Percentiles rank a stretch among this genome's conserved stretches.
Evolutionary conservation across 495 filamentous ascomycete genomes (phyloP).

Genomic region (Acidiella bohemica): DNA sequence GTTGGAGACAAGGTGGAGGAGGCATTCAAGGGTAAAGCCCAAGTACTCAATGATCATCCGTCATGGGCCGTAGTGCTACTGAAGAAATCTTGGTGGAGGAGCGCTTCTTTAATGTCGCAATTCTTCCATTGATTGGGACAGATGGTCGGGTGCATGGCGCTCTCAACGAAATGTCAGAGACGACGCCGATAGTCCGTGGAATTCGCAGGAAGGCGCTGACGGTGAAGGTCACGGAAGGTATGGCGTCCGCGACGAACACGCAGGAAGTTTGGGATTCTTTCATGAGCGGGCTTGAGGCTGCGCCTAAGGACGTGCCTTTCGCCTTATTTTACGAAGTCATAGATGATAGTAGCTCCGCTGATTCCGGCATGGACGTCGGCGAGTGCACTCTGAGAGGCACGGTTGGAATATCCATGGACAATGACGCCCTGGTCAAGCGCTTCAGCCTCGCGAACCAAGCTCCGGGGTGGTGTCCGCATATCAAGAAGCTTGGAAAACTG

Average conservation of each 20-base stretch:
- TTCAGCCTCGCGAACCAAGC: too few species aligned
- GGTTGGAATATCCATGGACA: slow-evolving; percentile 39
- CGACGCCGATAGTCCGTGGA: slow-evolving; percentile 45
- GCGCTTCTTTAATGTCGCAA: slow-evolving; percentile 51
- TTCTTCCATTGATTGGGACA: slow-evolving; percentile 48
- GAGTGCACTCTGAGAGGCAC: slow-evolving; percentile 45
- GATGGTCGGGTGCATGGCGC: slow-evolving; percentile 40
- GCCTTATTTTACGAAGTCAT: slow-evolving; percentile 48
- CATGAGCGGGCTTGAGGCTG: slow-evolving; percentile 41
- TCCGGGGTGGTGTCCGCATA: slow-evolving; percentile 26
- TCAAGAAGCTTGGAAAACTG: slow-evolving; percentile 37
- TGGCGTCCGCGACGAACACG: slow-evolving; percentile 47
- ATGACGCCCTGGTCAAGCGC: too few species aligned
- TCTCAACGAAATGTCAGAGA: slow-evolving; percentile 46
- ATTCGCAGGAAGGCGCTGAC: slow-evolving; percentile 49
- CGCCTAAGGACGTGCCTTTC: slow-evolving; percentile 48
- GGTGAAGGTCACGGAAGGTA: slow-evolving; percentile 51
- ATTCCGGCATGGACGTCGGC: slow-evolving; percentile 39
- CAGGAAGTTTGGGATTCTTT: slow-evolving; percentile 46
- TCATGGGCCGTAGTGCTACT: too few species aligned
- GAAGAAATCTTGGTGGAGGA: too few species aligned
- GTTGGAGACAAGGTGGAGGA: slow-evolving; percentile 42
- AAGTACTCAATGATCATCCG: slow-evolving; percentile 60
- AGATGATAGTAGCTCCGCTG: slow-evolving; percentile 44
- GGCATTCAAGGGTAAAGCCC: slow-evolving; percentile 47